These are phyloP conservation scores for Neofusicoccum ribis DNA, from an alignment of 2,329 filamentous ascomycete species.

Conservation along the genomic window DNA sequence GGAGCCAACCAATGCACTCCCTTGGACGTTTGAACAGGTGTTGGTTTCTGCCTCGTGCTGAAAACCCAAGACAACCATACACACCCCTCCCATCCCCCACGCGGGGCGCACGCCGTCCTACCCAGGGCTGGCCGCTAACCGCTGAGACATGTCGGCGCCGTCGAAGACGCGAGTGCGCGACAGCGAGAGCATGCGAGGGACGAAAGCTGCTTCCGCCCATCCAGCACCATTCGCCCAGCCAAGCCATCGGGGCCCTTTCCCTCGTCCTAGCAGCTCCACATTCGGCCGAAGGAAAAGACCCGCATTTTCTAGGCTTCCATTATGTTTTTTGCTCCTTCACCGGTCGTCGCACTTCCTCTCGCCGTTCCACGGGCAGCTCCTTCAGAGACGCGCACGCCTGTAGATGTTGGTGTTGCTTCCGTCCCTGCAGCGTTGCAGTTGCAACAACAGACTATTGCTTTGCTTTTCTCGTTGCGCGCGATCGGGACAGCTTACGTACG, in stretches of 20 bases:
- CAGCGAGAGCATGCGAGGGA: not conserved
- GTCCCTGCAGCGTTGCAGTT: not conserved
- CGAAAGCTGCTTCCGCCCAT: not conserved
- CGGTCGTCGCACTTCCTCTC: not conserved
- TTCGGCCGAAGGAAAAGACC: conserved; percentile 5
- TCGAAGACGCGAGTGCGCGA: not conserved
- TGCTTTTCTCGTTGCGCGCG: not conserved
- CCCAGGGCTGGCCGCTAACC: not conserved
- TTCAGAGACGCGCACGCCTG: not conserved
- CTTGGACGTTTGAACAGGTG: not conserved
- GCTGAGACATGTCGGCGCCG: conserved; percentile 1
- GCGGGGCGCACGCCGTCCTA: not conserved
- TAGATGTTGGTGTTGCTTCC: not conserved
- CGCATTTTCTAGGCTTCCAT: conserved; percentile 2
- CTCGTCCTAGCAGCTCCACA: not conserved
- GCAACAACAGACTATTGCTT: not conserved
- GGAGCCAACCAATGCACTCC: not conserved
- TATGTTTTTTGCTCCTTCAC: not conserved
- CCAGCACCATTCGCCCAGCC: not conserved
- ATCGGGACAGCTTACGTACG: not conserved
- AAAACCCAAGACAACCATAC: not conserved
- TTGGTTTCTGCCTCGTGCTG: conserved; percentile 9
- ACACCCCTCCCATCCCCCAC: not conserved
- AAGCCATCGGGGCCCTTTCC: not conserved
- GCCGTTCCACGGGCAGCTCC: not conserved